Base-by-base conservation (phyloP, 371 early-diverging fungal species). In the Actinomortierella wolfii region DNA sequence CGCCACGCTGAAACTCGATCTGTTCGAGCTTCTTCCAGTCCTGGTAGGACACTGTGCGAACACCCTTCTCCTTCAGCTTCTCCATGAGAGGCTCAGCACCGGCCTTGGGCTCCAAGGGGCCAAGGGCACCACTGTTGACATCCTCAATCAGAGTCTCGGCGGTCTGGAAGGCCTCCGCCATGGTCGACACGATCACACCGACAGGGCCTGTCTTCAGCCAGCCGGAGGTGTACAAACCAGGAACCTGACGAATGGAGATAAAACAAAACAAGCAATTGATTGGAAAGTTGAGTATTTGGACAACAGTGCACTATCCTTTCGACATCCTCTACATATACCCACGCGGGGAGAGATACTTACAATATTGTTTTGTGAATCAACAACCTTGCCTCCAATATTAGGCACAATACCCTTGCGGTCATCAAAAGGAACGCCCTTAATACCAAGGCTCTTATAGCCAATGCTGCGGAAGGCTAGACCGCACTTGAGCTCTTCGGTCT, bases 121-220 rank as follows among this genome's bases (percentile, higher is more conserved):
- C 56, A 54, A 57, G 61, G 68, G 56, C 39, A 8, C 69, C 66
- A 20, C 21, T 43, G 9, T 44, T 59, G 64, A 63, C 62, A 40
- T 68, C 69, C 3, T 63, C 40, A 23, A 76, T 57, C 41, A 54
- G 50, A 15, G 59, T 62, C 25, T 90, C 89, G 2, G 94, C 95
- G 0, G 97, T 98, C 61, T 96, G 92, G 60, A 89, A 90, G 0
- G 96, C 95, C 69, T 97, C 94, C 28, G 86, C 83, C 95, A 97
- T 94, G 15, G 98, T 98, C 0, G 94, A 83, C 0, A 95, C 97
- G 64, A 98, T 93, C 20, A 96, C 96, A 6, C 99, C 99, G 0
- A 85, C 85, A 17, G 97, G 95, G 0, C 99, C 97, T 17, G 92
- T 88, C 70, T 97, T 98, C 23, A 95, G 66, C 99, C 99, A 98